phyloP scores from a whole-genome alignment of 257 asterid genomes.

The Mentha longifolia region DNA sequence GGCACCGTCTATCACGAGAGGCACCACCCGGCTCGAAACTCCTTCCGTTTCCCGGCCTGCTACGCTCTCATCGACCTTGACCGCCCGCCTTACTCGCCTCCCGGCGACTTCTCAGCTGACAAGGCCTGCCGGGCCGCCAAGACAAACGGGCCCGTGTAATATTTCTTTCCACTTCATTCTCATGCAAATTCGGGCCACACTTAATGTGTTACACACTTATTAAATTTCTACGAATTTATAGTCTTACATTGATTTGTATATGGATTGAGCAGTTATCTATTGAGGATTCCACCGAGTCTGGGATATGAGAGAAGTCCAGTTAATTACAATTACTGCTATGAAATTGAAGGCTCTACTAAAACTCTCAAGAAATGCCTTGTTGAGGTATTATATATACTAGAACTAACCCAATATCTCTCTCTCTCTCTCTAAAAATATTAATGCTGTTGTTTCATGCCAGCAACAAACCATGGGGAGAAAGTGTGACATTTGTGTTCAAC shows the following conservation, averaged over 20 bases:
- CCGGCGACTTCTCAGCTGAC: slow-evolving; percentile 45
- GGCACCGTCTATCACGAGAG: slow-evolving; percentile 67
- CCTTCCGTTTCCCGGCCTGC: slow-evolving; percentile 53
- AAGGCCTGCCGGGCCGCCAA: slow-evolving; percentile 52
- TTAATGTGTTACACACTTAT: too few relatives aligned
- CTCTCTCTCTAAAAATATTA: not conserved
- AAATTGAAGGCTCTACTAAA: slow-evolving; percentile 48
- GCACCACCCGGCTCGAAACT: slow-evolving; percentile 56
- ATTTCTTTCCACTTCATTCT: too few relatives aligned
- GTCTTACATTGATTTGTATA: not conserved
- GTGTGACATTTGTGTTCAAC: slow-evolving; percentile 60
- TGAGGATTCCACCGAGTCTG: slow-evolving; percentile 72
- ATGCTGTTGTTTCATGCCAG: slow-evolving; percentile 46
- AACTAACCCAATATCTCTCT: slow-evolving; percentile 3
- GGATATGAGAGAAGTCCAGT: slow-evolving; percentile 74
- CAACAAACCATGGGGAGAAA: slow-evolving; percentile 80
- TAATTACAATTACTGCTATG: slow-evolving; percentile 66
- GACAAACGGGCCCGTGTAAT: slow-evolving; percentile 66
- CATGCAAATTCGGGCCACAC: too few relatives aligned
- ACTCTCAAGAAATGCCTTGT: slow-evolving; percentile 65
- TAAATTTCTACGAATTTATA: too few relatives aligned
- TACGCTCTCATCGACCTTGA: slow-evolving; percentile 70
- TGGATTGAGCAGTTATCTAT: slow-evolving; percentile 46
- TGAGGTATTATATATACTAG: slow-evolving; percentile 42
- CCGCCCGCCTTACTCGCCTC: slow-evolving; percentile 40